Evolutionary conservation across 2,329 filamentous ascomycete species (phyloP).

Genomic region (Xylaria polymorpha): DNA sequence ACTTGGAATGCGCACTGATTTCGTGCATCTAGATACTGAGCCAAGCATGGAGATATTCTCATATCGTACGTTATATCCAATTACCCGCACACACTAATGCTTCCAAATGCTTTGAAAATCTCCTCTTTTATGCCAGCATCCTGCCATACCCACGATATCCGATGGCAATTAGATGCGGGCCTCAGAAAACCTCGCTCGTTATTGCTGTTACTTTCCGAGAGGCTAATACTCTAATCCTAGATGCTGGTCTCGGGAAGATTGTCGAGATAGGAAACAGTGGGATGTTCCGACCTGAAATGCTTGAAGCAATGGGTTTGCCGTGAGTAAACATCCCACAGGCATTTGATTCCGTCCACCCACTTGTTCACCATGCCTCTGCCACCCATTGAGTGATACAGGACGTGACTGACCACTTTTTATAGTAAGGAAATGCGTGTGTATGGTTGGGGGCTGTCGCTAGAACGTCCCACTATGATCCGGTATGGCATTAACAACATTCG

Average conservation of each 20-base stretch:
- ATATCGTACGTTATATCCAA: conserved; percentile 63
- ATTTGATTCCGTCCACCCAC: conserved; percentile 2
- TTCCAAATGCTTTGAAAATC: not conserved
- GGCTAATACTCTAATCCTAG: not conserved
- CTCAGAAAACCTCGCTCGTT: not conserved
- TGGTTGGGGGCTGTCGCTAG: conserved; percentile 90
- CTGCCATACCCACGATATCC: not conserved
- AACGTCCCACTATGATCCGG: conserved; percentile 98
- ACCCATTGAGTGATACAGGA: not conserved
- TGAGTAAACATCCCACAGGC: conserved; percentile 17
- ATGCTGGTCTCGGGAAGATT: conserved; percentile 79
- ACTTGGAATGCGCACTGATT: not conserved
- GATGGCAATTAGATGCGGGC: no score
- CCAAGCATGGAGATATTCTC: conserved; percentile 98
- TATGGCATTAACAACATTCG: conserved; percentile 90
- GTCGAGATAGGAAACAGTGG: conserved; percentile 98
- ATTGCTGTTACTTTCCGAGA: not conserved
- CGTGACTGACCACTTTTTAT: not conserved
- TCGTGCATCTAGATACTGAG: conserved; percentile 72
- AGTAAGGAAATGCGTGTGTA: conserved; percentile 88
- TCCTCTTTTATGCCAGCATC: not conserved
- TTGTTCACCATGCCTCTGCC: not conserved
- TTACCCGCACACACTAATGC: not conserved
- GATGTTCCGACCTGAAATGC: conserved; percentile 98
- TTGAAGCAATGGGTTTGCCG: conserved; percentile 92